Conservation (phyloP, 2,329 filamentous ascomycete species). For the Fusarium bulbicola region DNA sequence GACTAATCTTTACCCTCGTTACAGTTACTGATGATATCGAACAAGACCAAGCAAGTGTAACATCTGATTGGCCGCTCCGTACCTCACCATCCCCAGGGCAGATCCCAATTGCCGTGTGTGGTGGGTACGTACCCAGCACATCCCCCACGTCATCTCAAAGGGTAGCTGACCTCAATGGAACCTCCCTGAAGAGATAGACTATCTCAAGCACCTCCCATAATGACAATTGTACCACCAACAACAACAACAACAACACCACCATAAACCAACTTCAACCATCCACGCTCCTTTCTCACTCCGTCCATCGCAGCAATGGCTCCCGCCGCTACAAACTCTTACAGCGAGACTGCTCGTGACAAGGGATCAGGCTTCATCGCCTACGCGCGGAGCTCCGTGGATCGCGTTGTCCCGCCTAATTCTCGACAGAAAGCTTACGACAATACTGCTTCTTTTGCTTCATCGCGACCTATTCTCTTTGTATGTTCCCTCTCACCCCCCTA, state of each 20-base stretch:
- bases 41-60: conserved; percentile 5
- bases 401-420: conserved; percentile 67
- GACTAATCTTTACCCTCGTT: neutral
- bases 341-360: conserved; percentile 44
- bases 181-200: neutral
- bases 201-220: neutral
- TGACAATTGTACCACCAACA: conserved; percentile 1
- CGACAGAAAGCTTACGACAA: conserved; percentile 65
- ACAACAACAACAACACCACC: neutral
- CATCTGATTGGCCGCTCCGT: conserved; percentile 3
- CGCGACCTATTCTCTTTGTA: conserved; percentile 76
- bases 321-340: conserved; percentile 15
- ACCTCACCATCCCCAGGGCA: neutral
- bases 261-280: neutral
- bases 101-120: neutral
- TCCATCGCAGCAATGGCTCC: conserved; percentile 16
- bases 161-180: neutral
- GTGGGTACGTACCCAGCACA: conserved; percentile 15
- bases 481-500: conserved; percentile 37
- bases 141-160: conserved; percentile 25
- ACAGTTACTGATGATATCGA: neutral
- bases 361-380: conserved; percentile 51
- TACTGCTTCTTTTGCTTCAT: conserved; percentile 64
- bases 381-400: conserved; percentile 57
- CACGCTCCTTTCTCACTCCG: neutral